phyloP scores from a whole-genome alignment of 208 protist species.

The Crithidia fasciculata region DNA sequence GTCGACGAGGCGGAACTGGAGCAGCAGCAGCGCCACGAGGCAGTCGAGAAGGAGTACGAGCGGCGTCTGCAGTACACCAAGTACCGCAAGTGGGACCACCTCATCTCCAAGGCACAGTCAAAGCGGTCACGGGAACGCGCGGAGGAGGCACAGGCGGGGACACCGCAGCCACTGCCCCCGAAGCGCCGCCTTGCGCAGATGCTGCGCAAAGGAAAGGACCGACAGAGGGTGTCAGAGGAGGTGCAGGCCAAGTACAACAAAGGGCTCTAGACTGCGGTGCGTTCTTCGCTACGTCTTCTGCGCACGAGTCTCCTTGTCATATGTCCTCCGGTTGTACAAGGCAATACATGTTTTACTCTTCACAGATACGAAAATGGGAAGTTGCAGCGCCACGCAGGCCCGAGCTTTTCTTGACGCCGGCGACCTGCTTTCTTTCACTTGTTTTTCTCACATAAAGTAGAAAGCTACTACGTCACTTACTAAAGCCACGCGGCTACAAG shows the following conservation, averaged over 20 bases:
- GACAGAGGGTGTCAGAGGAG: constrained; percentile 49
- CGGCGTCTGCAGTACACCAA: constrained; percentile 57
- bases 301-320: background rate
- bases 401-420: background rate
- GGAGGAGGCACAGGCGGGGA: constrained; percentile 24
- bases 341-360: no score
- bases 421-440: constrained; percentile 10
- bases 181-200: constrained; percentile 67
- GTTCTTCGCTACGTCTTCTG: constrained; percentile 17
- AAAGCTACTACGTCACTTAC: no score
- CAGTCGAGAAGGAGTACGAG: constrained; percentile 74
- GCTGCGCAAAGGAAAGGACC: constrained; percentile 68
- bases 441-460: constrained; percentile 3
- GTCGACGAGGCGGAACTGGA: constrained; percentile 67
- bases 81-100: constrained; percentile 85
- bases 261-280: constrained; percentile 38
- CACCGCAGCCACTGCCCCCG: constrained; percentile 56
- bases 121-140: constrained; percentile 36
- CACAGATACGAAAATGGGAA: no score
- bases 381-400: no score
- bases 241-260: constrained; percentile 64
- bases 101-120: constrained; percentile 70
- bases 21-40: constrained; percentile 51
- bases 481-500: no score
- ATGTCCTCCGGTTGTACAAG: no score